Conservation (phyloP, 2,329 filamentous ascomycete genomes). For the Pseudogymnoascus sp. region DNA sequence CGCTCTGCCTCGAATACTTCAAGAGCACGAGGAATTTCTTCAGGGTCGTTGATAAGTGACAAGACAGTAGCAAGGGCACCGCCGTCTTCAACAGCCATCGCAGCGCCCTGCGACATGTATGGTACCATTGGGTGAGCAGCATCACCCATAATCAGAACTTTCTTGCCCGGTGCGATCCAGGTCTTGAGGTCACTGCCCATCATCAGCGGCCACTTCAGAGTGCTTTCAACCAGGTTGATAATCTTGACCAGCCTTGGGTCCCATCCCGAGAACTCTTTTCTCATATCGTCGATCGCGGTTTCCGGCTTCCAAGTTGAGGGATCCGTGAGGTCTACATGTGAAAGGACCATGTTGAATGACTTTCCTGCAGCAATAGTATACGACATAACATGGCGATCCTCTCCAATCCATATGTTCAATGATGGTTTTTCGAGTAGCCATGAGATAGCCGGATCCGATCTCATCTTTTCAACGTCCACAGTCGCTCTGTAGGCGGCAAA, state of each 20-base stretch:
- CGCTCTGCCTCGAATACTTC: constrained; percentile 32
- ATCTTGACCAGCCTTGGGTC: constrained; percentile 30
- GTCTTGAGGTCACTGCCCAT: neutral
- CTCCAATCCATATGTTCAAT: constrained; percentile 33
- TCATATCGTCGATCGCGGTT: constrained; percentile 28
- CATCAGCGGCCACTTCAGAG: constrained; percentile 16
- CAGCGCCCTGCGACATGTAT: constrained; percentile 37
- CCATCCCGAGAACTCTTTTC: constrained; percentile 28
- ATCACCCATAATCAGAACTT: constrained; percentile 32
- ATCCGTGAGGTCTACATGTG: constrained; percentile 32
- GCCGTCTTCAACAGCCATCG: constrained; percentile 37
- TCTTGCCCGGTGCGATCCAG: constrained; percentile 14
- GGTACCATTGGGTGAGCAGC: constrained; percentile 37
- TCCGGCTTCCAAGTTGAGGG: constrained; percentile 25
- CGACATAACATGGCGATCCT: constrained; percentile 37
- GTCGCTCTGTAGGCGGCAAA: constrained; percentile 37
- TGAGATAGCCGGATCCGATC: constrained; percentile 27
- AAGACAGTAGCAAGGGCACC: constrained; percentile 31
- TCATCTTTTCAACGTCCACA: constrained; percentile 32
- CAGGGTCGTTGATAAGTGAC: constrained; percentile 19
- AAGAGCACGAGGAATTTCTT: constrained; percentile 28
- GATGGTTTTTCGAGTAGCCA: constrained; percentile 33
- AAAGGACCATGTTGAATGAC: constrained; percentile 40
- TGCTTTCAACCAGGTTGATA: constrained; percentile 29
- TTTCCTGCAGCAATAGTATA: constrained; percentile 35